These are phyloP conservation scores for Hippophae gyantsensis DNA, from an alignment of 306 rosid genomes.

Conservation along the genomic window DNA sequence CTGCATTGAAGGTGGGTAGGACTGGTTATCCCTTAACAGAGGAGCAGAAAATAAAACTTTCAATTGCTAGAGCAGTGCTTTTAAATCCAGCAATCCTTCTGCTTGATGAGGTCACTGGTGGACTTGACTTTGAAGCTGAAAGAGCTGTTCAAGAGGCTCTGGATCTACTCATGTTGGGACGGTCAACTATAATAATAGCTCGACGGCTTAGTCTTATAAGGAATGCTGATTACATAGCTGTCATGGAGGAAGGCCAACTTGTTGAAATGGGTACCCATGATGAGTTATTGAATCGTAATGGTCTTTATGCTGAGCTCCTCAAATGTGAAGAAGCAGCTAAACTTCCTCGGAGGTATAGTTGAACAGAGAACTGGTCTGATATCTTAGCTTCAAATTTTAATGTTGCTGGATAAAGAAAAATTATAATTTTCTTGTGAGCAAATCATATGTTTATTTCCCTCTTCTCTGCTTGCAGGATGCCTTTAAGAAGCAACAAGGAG, in stretches of 20 bases:
- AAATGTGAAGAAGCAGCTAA: conserved; percentile 96
- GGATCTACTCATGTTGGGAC: conserved; percentile 96
- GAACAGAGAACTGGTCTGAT: conserved; percentile 6
- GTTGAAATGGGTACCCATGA: conserved; percentile 99
- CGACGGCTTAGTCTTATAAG: conserved; percentile 97
- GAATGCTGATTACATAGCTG: conserved; percentile 98
- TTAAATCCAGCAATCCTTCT: conserved; percentile 89
- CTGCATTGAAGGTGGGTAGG: conserved; percentile 78
- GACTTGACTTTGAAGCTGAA: conserved; percentile 99
- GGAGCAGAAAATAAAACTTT: conserved; percentile 92
- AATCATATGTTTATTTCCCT: not conserved
- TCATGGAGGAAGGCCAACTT: conserved; percentile 99
- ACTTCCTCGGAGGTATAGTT: conserved; percentile 85
- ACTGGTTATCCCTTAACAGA: conserved; percentile 84
- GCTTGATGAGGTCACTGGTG: conserved; percentile 99
- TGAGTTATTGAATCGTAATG: conserved; percentile 63
- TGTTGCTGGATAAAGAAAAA: not conserved
- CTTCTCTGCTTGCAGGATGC: conserved; percentile 57
- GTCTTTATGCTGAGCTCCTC: conserved; percentile 94
- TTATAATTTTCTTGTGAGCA: not conserved
- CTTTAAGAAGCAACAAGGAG: conserved; percentile 80
- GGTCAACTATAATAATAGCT: conserved; percentile 96
- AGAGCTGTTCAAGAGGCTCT: conserved; percentile 92
- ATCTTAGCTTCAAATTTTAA: not conserved
- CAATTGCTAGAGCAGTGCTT: conserved; percentile 97